phyloP scores from a whole-genome alignment of 257 asterid genomes.

The Verbena officinalis region DNA sequence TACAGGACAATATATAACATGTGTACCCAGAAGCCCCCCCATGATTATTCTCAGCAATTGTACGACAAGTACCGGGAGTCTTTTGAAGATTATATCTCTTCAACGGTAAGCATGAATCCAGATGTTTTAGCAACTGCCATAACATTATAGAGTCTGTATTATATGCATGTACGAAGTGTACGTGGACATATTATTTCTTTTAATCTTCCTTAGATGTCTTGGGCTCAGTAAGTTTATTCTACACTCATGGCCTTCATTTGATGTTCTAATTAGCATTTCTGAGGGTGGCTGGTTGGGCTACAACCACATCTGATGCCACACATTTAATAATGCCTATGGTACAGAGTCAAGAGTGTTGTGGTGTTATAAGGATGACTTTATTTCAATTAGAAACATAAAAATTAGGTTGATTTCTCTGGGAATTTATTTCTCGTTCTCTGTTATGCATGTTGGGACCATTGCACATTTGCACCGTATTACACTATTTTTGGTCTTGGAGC shows the following conservation, averaged over 20 bases:
- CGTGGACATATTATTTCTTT: background rate
- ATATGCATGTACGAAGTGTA: background rate
- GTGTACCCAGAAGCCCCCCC: conserved; percentile 99
- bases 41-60: conserved; percentile 94
- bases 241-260: background rate
- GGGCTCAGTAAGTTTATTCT: background rate
- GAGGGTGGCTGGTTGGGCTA: background rate
- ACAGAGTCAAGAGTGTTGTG: too few species aligned
- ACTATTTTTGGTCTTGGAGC: background rate
- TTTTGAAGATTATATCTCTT: conserved; percentile 76
- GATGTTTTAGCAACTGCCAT: conserved; percentile 13
- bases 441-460: too few species aligned
- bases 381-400: too few species aligned
- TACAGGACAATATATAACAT: conserved; percentile 90
- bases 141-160: background rate
- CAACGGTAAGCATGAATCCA: conserved; percentile 71
- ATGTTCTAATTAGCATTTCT: background rate
- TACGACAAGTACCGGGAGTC: conserved; percentile 91
- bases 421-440: too few species aligned
- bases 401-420: too few species aligned
- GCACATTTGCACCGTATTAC: too few species aligned
- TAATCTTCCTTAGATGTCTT: conserved; percentile 2
- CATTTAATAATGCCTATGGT: background rate
- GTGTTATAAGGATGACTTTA: too few species aligned
- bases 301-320: too few species aligned